Conservation (phyloP, 2,329 filamentous ascomycete species). For the Calonectria leucothoes region DNA sequence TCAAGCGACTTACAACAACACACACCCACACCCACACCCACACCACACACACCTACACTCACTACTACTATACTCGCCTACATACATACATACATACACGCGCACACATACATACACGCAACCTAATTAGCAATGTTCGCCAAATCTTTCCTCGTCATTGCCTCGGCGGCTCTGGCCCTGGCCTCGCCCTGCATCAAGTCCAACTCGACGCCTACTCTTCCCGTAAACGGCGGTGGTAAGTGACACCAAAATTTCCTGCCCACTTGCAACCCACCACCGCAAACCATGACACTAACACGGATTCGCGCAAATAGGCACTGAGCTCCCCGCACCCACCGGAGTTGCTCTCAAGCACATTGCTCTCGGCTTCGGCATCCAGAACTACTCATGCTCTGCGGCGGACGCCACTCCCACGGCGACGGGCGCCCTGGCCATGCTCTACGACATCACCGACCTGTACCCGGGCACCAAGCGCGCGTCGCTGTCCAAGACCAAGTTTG, state of each 20-base stretch:
- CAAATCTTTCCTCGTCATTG: slow-evolving; percentile 48
- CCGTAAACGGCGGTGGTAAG: slow-evolving; percentile 53
- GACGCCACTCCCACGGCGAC: slow-evolving; percentile 51
- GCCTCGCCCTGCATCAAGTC: slow-evolving; percentile 42
- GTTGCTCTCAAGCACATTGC: slow-evolving; percentile 64
- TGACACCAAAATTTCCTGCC: slow-evolving; percentile 23
- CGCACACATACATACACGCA: neutral
- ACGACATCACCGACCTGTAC: slow-evolving; percentile 66
- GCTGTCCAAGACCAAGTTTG: slow-evolving; percentile 53
- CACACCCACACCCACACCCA: neutral
- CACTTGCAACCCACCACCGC: neutral
- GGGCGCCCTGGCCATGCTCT: slow-evolving; percentile 70
- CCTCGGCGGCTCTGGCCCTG: slow-evolving; percentile 47
- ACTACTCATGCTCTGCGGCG: slow-evolving; percentile 70
- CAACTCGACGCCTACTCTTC: slow-evolving; percentile 45
- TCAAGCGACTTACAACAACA: slow-evolving; percentile 16
- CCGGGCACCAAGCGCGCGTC: slow-evolving; percentile 54
- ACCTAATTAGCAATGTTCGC: slow-evolving; percentile 45
- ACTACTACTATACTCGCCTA: neutral
- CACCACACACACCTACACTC: slow-evolving; percentile 8
- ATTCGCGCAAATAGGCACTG: slow-evolving; percentile 46
- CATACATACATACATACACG: neutral
- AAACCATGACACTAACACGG: neutral
- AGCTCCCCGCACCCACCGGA: slow-evolving; percentile 57
- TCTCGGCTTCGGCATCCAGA: slow-evolving; percentile 74